Percentiles rank a stretch among this genome's conserved stretches.
phyloP scores from a whole-genome alignment of 257 asterid species.

The Solanum stenotomum region DNA sequence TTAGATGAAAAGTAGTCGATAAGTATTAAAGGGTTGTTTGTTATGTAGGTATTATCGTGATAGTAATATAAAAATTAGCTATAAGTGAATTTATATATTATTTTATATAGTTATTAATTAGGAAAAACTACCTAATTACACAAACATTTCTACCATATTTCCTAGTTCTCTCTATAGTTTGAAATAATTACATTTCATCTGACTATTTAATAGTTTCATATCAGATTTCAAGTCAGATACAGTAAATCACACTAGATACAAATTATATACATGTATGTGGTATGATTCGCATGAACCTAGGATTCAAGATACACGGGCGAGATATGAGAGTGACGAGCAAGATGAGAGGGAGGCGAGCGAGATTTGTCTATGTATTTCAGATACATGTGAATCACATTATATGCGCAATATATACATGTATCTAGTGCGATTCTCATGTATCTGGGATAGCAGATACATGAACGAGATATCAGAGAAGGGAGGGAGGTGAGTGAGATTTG shows the following conservation, averaged over 20 bases:
- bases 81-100: neutral
- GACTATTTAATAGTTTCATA: too few relatives aligned
- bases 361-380: neutral
- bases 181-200: neutral
- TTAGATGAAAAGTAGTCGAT: neutral
- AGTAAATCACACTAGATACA: neutral
- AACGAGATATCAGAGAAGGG: neutral
- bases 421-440: neutral
- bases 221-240: neutral
- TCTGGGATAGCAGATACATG: neutral
- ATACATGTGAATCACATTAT: neutral
- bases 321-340: neutral
- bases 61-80: neutral
- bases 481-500: neutral
- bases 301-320: neutral
- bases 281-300: neutral
- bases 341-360: neutral
- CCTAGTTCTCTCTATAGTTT: too few relatives aligned
- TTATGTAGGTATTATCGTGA: neutral
- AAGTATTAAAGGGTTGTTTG: neutral
- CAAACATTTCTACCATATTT: neutral
- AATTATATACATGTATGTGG: neutral
- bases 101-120: neutral
- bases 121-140: neutral
- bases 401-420: neutral